Evolutionary conservation across 345 rosid genomes (phyloP), one percentile per base, ranked within the genome.

Genomic region (Acer campestre): DNA sequence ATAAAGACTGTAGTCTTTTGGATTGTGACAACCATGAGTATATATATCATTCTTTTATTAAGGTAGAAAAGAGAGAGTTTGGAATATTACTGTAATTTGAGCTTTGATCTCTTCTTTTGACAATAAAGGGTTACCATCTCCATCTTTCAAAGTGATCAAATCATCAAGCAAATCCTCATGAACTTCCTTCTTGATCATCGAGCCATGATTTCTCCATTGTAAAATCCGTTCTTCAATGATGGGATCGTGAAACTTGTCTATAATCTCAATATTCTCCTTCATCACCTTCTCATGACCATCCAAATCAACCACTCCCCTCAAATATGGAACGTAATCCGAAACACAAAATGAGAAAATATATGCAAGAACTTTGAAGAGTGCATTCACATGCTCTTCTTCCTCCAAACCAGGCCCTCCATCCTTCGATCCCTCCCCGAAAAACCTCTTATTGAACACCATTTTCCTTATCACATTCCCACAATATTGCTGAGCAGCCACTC

Each of bases 91-190:
- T 29, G 85, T 75, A 2, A 80, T 23, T 74, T 88, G 90, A 65
- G 86, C 87, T 74, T 81, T 83, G 81, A 88, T 87, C 77, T 90
- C 94, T 13, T 90, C 85, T 2, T 70, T 25, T 1, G 87, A n/a
- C 12, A 89, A 67, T n/a, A 81, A 38, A 27, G 83, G 78, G 2
- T 82, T 79, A 3, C 89, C 90, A 4, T 79, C 1, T 1, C 0
- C 56, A 38, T 88, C 84, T 67, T 77, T 85, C 0, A 80, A 49
- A 23, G 74, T 10, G 38, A 88, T 79, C 2, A 88, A 14, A 71
- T 81, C 70, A 78, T 86, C 91, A 10, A 88, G 87, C 76, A 87
- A 62, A 68, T 88, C 92, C 6, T 84, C 83, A 35, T 35, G 38
- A 12, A 61, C 79, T n/a, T 82, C 82, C 25, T 58, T 73, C 68